Evolutionary conservation across 192 early-diverging fungal genomes (phyloP), one percentile per base, ranked within the genome.

Genomic region (Backusella mclennaniae): DNA sequence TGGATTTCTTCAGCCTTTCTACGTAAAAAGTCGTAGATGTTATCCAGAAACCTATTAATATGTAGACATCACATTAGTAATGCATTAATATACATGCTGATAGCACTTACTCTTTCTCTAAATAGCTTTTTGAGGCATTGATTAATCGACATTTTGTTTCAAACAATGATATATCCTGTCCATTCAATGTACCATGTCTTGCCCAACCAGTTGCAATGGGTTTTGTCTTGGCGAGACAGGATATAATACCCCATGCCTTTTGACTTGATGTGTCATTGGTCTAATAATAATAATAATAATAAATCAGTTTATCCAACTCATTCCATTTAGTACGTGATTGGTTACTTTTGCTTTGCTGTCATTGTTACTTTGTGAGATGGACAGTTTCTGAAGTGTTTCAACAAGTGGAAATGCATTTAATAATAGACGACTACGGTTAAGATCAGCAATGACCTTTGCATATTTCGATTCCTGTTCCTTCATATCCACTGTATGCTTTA

Each of bases 71-170:
- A 26, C 4, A 29, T 71, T 0, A 15, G 6, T 33, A 33, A 15
- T 36, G 21, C 23, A 17, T 68, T 21, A 41, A 52, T 67, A 5
- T 39, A 35, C 2, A 4, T 26, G 21, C 3, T 69, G 38, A 59
- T 15, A 29, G 29, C 8, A 69, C 77, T 69, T 73, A 74, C 77
- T 75, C 49, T 33, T 69, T 59, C 21, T 79, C 78, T 17, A 79
- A 44, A 59, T 74, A 79, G 1, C 4, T 26, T 56, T 46, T 59
- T 14, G 78, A 74, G 2, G 46, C n/a, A 11, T 44, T 21, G 15
- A 77, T 72, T 44, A 77, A 59, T 49, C 75, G 21, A 17, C 29
- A 29, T 14, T 21, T 71, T 26, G 41, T 15, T 33, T 49, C 42
- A 33, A 44, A 23, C 23, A 63, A 29, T 29, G 56, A 63, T 26